phyloP scores from a whole-genome alignment of 495 filamentous ascomycete genomes.

The Acidiella bohemica region DNA sequence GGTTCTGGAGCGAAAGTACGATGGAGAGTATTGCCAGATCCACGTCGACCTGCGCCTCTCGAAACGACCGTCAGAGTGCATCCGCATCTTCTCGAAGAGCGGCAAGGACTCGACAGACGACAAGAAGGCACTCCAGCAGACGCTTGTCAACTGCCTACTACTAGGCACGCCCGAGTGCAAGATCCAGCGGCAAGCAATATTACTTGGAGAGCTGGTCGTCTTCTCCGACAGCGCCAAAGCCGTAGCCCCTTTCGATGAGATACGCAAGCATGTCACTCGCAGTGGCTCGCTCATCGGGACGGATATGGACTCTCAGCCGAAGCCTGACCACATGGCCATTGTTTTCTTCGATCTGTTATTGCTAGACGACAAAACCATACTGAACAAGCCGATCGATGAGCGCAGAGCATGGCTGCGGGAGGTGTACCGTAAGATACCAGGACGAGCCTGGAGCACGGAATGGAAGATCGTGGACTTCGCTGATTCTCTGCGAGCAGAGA shows the following conservation, averaged over 20 bases:
- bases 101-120: constrained; percentile 76
- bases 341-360: constrained; percentile 69
- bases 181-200: constrained; percentile 50
- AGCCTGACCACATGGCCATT: constrained; percentile 70
- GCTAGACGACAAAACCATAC: constrained; percentile 51
- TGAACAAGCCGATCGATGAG: constrained; percentile 45
- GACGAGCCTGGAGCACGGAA: constrained; percentile 46
- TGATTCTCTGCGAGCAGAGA: constrained; percentile 23
- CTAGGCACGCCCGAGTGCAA: constrained; percentile 43
- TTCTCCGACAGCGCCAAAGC: constrained; percentile 50
- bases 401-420: constrained; percentile 46
- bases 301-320: constrained; percentile 54
- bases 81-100: constrained; percentile 82
- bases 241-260: constrained; percentile 61
- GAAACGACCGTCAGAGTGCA: constrained; percentile 29
- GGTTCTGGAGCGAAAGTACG: constrained; percentile 70
- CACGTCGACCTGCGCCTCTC: constrained; percentile 56
- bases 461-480: constrained; percentile 52
- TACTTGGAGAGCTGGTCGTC: constrained; percentile 73
- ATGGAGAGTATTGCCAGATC: constrained; percentile 81
- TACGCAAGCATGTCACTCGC: constrained; percentile 64
- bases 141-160: constrained; percentile 42
- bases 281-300: constrained; percentile 59
- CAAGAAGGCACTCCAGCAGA: constrained; percentile 42
- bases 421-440: constrained; percentile 41